These are phyloP conservation scores for Termitomyces sp. DNA, from an alignment of 1,284 basidiomycete genomes.

Conservation along the genomic window DNA sequence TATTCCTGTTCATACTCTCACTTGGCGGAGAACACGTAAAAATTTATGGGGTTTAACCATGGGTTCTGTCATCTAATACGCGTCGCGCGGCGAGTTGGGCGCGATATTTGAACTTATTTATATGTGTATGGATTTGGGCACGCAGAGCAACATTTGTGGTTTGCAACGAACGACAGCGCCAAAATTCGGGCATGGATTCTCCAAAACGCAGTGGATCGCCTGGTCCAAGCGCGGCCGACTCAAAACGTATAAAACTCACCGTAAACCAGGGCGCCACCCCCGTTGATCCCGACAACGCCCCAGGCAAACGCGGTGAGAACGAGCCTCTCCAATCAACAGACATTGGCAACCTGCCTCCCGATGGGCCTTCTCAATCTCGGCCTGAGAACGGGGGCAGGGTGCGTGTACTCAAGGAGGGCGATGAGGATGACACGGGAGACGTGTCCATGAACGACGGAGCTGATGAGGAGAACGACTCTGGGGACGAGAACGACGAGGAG, in stretches of 20 bases:
- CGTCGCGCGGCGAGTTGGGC: no score
- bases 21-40: no score
- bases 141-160: slow-evolving; percentile 11
- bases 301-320: slow-evolving; percentile 70
- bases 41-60: no score
- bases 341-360: slow-evolving; percentile 63
- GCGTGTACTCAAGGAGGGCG: slow-evolving; percentile 52
- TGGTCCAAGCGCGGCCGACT: slow-evolving; percentile 47
- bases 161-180: slow-evolving; percentile 13
- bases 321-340: slow-evolving; percentile 69
- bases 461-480: slow-evolving; percentile 55
- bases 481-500: slow-evolving; percentile 70
- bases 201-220: slow-evolving; percentile 71
- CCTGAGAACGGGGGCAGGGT: slow-evolving; percentile 47
- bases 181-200: slow-evolving; percentile 48
- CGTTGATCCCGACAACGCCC: slow-evolving; percentile 70
- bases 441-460: slow-evolving; percentile 71
- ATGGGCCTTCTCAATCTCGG: slow-evolving; percentile 36
- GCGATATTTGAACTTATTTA: slow-evolving; percentile 6
- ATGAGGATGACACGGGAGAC: slow-evolving; percentile 60
- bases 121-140: slow-evolving; percentile 5
- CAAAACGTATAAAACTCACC: slow-evolving; percentile 63
- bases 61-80: no score
- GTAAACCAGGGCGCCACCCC: slow-evolving; percentile 60
- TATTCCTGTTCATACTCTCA: no score